A percentile compares a stretch with the other conserved stretches of the same genome.
These are phyloP conservation scores for Lanmaoa pseudosensibilis DNA, from an alignment of 768 basidiomycete species.

Conservation along the genomic window DNA sequence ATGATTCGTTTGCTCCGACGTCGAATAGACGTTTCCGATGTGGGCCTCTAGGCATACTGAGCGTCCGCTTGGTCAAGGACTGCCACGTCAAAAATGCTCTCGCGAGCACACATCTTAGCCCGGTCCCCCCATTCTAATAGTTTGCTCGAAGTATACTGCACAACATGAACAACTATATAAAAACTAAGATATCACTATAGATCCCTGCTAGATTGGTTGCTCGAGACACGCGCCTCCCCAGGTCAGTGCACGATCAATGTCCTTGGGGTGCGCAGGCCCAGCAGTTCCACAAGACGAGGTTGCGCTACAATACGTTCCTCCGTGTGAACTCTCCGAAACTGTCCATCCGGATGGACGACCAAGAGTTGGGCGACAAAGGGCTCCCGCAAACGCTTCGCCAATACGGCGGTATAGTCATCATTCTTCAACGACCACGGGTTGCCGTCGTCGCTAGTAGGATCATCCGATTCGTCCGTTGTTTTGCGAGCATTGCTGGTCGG, in stretches of 20 bases:
- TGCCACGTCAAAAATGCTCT: neutral
- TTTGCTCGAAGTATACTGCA: neutral
- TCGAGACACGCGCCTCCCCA: neutral
- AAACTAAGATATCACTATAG: neutral
- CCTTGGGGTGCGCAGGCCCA: conserved; percentile 20
- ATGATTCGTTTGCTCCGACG: neutral
- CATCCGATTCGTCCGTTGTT: neutral
- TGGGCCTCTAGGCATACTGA: neutral
- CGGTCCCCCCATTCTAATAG: too few relatives aligned
- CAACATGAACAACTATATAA: neutral
- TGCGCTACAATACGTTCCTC: conserved; percentile 25
- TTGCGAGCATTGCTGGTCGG: neutral
- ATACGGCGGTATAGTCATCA: neutral
- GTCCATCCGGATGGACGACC: conserved; percentile 22
- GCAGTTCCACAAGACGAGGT: conserved; percentile 11
- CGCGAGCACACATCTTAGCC: neutral
- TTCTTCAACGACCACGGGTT: conserved; percentile 19
- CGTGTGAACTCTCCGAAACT: conserved; percentile 21
- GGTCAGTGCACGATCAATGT: conserved; percentile 24
- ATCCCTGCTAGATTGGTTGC: neutral
- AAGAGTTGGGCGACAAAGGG: conserved; percentile 26
- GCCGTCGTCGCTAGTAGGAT: conserved; percentile 1
- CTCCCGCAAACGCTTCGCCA: conserved; percentile 20
- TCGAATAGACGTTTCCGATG: neutral
- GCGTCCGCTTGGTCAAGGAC: neutral